Conservation (phyloP, 2,329 filamentous ascomycete species). For the Pseudocercospora musae region DNA sequence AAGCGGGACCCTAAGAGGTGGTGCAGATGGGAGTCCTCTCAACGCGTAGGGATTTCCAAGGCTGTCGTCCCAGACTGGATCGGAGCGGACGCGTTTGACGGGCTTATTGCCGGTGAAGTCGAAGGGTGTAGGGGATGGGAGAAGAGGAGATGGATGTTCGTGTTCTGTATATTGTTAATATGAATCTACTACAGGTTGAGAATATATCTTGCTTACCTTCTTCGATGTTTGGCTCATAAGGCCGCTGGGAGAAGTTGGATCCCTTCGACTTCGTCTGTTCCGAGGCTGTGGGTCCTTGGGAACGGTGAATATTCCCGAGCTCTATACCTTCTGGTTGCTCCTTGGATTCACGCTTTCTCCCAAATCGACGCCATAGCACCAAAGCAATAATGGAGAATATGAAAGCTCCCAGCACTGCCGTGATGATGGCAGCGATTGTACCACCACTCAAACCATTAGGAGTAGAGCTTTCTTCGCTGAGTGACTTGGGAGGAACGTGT, state of each 20-base stretch:
- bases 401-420: not conserved
- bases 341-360: not conserved
- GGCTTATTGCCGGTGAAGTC: not conserved
- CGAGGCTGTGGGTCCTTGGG: not conserved
- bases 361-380: not conserved
- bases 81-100: not conserved
- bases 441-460: not conserved
- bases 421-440: not conserved
- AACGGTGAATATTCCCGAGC: not conserved
- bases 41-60: not conserved
- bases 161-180: not conserved
- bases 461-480: not conserved
- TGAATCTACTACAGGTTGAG: not conserved
- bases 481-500: not conserved
- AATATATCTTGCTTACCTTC: not conserved
- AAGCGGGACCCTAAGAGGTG: not conserved
- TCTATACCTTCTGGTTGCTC: not conserved
- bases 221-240: not conserved
- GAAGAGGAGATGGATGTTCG: not conserved
- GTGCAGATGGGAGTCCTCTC: not conserved
- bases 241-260: not conserved
- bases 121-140: not conserved
- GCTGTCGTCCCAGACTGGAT: not conserved
- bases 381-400: not conserved
- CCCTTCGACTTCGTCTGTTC: not conserved